Evolutionary conservation across 768 basidiomycete genomes (phyloP).

Genomic region (Pulveroboletus sp.): DNA sequence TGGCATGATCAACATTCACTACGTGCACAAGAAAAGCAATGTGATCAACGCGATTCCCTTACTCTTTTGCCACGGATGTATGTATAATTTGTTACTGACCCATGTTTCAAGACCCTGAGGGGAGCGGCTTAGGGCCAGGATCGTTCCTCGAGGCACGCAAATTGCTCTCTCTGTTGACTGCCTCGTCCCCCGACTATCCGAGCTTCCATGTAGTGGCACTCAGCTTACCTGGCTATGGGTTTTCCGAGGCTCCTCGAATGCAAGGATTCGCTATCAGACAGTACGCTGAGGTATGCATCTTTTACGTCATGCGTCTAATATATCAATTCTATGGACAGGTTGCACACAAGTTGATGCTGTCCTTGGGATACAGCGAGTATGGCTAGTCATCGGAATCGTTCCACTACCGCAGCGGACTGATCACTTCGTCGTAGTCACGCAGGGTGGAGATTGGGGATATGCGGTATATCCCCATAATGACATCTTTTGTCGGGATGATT

Average conservation of each 20-base stretch:
- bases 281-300: constrained; percentile 46
- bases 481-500: neutral
- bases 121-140: constrained; percentile 46
- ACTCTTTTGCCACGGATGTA: constrained; percentile 59
- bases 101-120: neutral
- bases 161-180: constrained; percentile 49
- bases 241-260: constrained; percentile 52
- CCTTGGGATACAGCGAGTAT: constrained; percentile 46
- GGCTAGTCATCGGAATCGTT: constrained; percentile 19
- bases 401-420: neutral
- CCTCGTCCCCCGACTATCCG: constrained; percentile 39
- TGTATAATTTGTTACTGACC: constrained; percentile 4
- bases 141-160: constrained; percentile 44
- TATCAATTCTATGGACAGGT: constrained; percentile 27
- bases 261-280: constrained; percentile 47
- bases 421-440: constrained; percentile 33
- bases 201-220: constrained; percentile 60
- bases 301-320: neutral
- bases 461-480: constrained; percentile 22
- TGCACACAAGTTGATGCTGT: constrained; percentile 45
- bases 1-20: constrained; percentile 51
- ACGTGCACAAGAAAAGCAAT: constrained; percentile 50
- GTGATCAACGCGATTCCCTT: constrained; percentile 48
- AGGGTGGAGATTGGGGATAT: constrained; percentile 48
- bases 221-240: constrained; percentile 58